phyloP scores from a whole-genome alignment of 2,329 filamentous ascomycete species.

The Cladosporium sp. region DNA sequence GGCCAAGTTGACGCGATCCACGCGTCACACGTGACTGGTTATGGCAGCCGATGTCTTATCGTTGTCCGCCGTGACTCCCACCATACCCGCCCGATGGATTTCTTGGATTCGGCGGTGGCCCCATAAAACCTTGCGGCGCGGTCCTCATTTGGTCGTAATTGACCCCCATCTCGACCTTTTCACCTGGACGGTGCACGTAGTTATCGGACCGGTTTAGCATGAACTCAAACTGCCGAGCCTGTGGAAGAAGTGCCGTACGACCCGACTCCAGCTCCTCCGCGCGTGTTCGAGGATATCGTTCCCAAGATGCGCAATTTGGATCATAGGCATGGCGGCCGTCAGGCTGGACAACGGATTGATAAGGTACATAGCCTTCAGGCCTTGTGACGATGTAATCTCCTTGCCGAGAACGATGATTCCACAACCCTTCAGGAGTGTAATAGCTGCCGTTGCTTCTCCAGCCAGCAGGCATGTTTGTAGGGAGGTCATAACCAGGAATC shows the following conservation, averaged over 20 bases:
- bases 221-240: not conserved
- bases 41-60: not conserved
- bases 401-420: not conserved
- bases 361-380: not conserved
- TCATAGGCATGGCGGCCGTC: constrained; percentile 3
- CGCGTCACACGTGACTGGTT: not conserved
- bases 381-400: not conserved
- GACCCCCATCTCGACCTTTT: not conserved
- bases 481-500: not conserved
- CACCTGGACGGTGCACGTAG: not conserved
- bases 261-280: not conserved
- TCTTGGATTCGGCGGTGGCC: not conserved
- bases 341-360: not conserved
- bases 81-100: not conserved
- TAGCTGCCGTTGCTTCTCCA: not conserved
- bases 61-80: not conserved
- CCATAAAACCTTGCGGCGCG: not conserved
- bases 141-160: not conserved
- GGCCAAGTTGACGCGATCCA: not conserved
- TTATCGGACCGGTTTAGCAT: not conserved
- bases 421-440: not conserved
- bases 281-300: not conserved
- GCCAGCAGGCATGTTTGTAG: not conserved
- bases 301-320: not conserved
- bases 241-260: not conserved